Evolutionary conservation across 2,329 filamentous ascomycete genomes (phyloP), one percentile per base, ranked within the genome.

Genomic region (Alternaria hordeiaustralica): DNA sequence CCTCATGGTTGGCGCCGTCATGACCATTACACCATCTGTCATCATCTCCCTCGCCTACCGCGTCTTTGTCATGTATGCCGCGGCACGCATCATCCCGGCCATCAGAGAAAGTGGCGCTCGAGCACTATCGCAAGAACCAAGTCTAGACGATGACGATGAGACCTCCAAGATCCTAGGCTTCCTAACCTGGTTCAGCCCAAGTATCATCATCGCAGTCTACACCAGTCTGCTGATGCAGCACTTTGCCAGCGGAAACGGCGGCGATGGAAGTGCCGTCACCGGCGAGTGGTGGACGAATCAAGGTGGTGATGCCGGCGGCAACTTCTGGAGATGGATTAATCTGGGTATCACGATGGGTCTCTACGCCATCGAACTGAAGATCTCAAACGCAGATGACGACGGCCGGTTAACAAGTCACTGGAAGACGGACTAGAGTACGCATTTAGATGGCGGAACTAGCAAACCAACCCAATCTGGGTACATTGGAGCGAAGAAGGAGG

Each of bases 151-250:
- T 67, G 88, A 89, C 12, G 94, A 97, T 72, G 90, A 90, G 8
- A 93, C 94, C 21, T 92, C 90, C 71, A 91, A 90, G 70, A 84
- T 97, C 6, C 83, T 98, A 15, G 92, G 91, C 1, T 88, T 97
- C 67, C 84, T 98, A 44, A 96, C 91, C 71, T 97, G 94, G 89
- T 98, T 97, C 82, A 96, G 93, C 18, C 95, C 96, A 0, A 96
- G 92, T 23, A 96, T 98, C 60, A 86, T 99, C 58, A 95, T 99
- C 65, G 92, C 96, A 5, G 94, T 98, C 28, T 99, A 99, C 80
- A 99, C 96, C 3, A 97, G 94, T 80, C 83, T 99, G 55, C 83
- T 99, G 33, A 90, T 98, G 84, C 96, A 98, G 79, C 96, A 99
- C 80, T 98, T 99, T 76, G 92, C 93, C 78, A 80, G 84, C 45